Conservation (phyloP, 441 rosid species). For the Populus tomentosa region DNA sequence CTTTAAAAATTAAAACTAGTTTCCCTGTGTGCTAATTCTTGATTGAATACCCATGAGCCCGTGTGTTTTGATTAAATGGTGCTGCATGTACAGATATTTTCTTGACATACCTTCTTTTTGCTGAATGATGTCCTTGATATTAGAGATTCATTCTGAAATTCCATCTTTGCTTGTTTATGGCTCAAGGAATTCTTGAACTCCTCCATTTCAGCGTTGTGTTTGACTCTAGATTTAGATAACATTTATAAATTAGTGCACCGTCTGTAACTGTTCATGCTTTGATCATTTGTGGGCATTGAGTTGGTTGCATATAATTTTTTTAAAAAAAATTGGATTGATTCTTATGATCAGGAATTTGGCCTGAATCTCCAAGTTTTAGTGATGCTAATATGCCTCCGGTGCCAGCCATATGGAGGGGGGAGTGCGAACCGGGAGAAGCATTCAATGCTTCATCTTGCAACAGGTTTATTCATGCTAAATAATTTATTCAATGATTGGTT, state of each 20-base stretch:
- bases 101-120: not conserved
- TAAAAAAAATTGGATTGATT: no score
- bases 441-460: constrained; percentile 60
- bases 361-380: constrained; percentile 62
- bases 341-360: constrained; percentile 57
- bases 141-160: not conserved
- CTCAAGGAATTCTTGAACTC: not conserved
- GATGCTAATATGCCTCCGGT: constrained; percentile 64
- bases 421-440: constrained; percentile 53
- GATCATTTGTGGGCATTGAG: not conserved
- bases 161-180: not conserved
- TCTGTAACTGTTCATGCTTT: not conserved
- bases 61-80: not conserved
- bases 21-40: not conserved
- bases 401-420: constrained; percentile 55
- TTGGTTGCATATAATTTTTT: not conserved
- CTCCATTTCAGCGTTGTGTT: not conserved
- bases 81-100: not conserved
- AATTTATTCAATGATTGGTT: not conserved
- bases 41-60: not conserved
- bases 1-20: not conserved
- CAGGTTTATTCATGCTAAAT: constrained; percentile 32
- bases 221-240: not conserved
- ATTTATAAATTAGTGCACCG: not conserved
- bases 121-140: not conserved